Evolutionary conservation across 2,329 filamentous ascomycete species (phyloP), one percentile per base, ranked within the genome.

Genomic region (Fusarium metavorans): DNA sequence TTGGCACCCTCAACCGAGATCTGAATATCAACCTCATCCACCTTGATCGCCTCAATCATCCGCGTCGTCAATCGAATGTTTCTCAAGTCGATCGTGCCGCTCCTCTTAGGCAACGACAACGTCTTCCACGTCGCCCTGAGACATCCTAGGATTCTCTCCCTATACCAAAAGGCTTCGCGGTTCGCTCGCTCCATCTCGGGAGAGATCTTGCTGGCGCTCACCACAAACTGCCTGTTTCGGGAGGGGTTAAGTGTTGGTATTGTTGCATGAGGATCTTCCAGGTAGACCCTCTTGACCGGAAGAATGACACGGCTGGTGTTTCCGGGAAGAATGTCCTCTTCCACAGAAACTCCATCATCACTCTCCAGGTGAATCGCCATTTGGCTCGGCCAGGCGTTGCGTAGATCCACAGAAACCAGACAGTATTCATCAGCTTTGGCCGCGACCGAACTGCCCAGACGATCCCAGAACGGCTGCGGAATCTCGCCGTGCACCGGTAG

Each of bases 81-180:
- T 48, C 95, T 91, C 6, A 98, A 85, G 79, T 97, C 94, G 61
- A 98, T 89, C 2, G 86, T 87, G 4, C 95, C 95, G 54, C 85
- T 84, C 43, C 92, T 88, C 54, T 84, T 82, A 0, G 86, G 85
- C 2, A 85, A 85, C 2, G 86, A 85, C 2, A 76, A 85, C 0
- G 90, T 90, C 65, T 86, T 89, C 95, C 95, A 98, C 0, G 87
- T 90, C 0, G 92, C 95, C 30, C 87, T 88, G 11, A 98, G 84
- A 48, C 87, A 87, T 69, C 93, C 92, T 4, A 98, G 88, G 2
- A 98, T 88, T 79, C 91, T 91, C 81, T 97, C 94, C 18, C 95
- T 91, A 82, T 95, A 98, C 95, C 95, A 98, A 81, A 98, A 98
- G 0, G 92, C 91, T 83, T 98, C 95, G 61, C 95, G 88, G 70